Evolutionary conservation across 2,329 filamentous ascomycete species (phyloP).

Genomic region (Coleophoma cylindrospora): DNA sequence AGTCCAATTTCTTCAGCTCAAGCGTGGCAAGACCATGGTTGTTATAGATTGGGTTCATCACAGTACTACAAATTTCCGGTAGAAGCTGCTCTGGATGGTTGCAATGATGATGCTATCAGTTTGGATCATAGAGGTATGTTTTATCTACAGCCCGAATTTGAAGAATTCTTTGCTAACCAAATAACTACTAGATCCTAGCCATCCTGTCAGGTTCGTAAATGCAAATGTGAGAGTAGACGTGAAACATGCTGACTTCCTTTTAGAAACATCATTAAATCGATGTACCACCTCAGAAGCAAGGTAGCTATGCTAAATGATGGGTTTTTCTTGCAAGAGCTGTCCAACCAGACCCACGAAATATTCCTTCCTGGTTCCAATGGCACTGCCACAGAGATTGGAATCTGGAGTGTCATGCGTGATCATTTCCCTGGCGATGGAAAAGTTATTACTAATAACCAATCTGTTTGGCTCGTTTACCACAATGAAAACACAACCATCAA

Average conservation of each 20-base stretch:
- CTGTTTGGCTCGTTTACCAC: conserved; percentile 45
- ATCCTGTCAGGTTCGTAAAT: conserved; percentile 36
- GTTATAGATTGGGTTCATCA: conserved; percentile 49
- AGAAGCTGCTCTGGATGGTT: conserved; percentile 46
- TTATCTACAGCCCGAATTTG: too few relatives aligned
- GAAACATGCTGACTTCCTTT: not conserved
- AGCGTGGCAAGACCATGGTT: conserved; percentile 62
- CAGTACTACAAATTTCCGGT: conserved; percentile 56
- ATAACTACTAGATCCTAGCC: conserved; percentile 42
- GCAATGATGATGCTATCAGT: conserved; percentile 49
- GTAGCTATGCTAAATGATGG: conserved; percentile 57
- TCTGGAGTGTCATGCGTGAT: conserved; percentile 55
- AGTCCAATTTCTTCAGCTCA: conserved; percentile 55
- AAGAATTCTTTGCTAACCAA: too few relatives aligned
- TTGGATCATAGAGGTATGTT: conserved; percentile 46
- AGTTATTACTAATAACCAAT: conserved; percentile 39
- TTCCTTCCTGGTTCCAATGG: conserved; percentile 46
- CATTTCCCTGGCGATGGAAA: conserved; percentile 42
- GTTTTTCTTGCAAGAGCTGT: conserved; percentile 47
- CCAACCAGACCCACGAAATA: conserved; percentile 47
- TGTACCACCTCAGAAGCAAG: conserved; percentile 53
- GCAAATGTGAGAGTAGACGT: too few relatives aligned
- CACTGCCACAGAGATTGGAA: conserved; percentile 48
- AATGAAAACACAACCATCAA: conserved; percentile 42
- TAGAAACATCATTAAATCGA: conserved; percentile 54